Conservation (phyloP, 2,329 filamentous ascomycete species). For the Venturia oleaginea region DNA sequence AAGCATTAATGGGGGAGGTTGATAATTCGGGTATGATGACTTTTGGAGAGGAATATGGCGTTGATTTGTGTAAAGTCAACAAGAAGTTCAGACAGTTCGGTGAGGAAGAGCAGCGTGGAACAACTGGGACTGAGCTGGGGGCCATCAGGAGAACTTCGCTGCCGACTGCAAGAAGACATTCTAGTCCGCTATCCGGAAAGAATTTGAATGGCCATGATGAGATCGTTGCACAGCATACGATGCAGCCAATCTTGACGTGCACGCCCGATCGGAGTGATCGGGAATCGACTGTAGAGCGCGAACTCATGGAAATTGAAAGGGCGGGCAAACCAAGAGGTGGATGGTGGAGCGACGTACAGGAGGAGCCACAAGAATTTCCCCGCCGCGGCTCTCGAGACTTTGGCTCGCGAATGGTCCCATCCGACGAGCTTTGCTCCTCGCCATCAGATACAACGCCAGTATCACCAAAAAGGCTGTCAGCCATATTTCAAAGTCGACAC, state of each 20-base stretch:
- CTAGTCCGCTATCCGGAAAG: neutral
- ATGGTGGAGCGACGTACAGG: neutral
- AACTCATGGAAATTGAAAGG: neutral
- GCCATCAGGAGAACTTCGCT: neutral
- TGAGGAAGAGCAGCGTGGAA: neutral
- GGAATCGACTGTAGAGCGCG: constrained; percentile 1
- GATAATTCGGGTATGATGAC: neutral
- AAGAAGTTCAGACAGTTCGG: neutral
- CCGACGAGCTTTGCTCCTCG: neutral
- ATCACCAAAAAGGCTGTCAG: neutral
- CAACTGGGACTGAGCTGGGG: neutral
- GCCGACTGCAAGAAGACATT: neutral
- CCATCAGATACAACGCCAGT: neutral
- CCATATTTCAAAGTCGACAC: neutral
- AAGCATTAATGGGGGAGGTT: neutral
- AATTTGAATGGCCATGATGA: neutral
- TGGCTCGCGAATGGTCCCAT: neutral
- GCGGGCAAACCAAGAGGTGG: constrained; percentile 1
- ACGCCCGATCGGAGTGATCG: constrained; percentile 1
- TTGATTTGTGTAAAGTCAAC: constrained; percentile 6
- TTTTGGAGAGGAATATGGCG: constrained; percentile 1
- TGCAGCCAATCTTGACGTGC: neutral
- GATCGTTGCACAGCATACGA: neutral
- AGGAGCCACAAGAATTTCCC: neutral
- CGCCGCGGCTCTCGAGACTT: neutral